These are phyloP conservation scores for Beta corolliflora DNA, from an alignment of 179 eudicot species.

Conservation along the genomic window DNA sequence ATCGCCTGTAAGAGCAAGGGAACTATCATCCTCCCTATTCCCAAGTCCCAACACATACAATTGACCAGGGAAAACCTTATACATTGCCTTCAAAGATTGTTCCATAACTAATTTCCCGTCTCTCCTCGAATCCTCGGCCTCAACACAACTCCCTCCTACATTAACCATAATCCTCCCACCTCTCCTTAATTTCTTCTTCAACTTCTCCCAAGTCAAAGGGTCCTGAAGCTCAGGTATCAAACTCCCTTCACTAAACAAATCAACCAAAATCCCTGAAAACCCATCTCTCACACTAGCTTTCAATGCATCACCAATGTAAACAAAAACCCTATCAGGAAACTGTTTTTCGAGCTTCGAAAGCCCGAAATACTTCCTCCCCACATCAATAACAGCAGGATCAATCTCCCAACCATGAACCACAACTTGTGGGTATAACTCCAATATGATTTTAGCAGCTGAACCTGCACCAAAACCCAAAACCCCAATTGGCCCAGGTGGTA, in stretches of 20 bases:
- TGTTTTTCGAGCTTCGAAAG: conserved; percentile 52
- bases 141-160: conserved; percentile 92
- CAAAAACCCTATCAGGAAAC: conserved; percentile 44
- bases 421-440: conserved; percentile 52
- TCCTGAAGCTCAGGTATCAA: conserved; percentile 77
- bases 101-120: conserved; percentile 78
- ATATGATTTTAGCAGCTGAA: conserved; percentile 57
- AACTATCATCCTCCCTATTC: conserved; percentile 68
- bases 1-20: conserved; percentile 67
- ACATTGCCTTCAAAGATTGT: conserved; percentile 66
- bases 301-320: conserved; percentile 64
- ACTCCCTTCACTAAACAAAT: conserved; percentile 75
- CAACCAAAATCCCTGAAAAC: conserved; percentile 77
- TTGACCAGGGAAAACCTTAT: conserved; percentile 49
- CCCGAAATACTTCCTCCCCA: conserved; percentile 68
- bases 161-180: conserved; percentile 97
- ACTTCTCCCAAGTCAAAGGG: conserved; percentile 56
- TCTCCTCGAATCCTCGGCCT: conserved; percentile 66
- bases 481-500: conserved; percentile 79
- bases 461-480: conserved; percentile 92
- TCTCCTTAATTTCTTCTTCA: conserved; percentile 57
- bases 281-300: conserved; percentile 43
- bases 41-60: conserved; percentile 63
- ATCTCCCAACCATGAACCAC: conserved; percentile 86
- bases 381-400: conserved; percentile 67